phyloP scores from a whole-genome alignment of 352 stramenopile species.

The Globisporangium lucens region DNA sequence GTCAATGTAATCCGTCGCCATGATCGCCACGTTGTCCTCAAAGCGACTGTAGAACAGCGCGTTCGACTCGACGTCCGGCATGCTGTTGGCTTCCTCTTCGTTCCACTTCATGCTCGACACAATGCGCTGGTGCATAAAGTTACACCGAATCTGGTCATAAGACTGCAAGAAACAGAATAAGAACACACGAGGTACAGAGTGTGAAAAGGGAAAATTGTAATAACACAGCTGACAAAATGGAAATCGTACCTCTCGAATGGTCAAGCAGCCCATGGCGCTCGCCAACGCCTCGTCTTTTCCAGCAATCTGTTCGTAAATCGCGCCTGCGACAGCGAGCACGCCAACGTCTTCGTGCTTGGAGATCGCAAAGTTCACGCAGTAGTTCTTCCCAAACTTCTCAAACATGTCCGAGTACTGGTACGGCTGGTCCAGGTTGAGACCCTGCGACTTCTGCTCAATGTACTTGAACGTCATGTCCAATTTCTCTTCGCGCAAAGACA shows the following conservation, averaged over 20 bases:
- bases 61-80: conserved; percentile 75
- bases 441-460: conserved; percentile 66
- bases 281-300: conserved; percentile 58
- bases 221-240: too few species aligned
- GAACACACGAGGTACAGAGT: too few species aligned
- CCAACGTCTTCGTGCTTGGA: conserved; percentile 68
- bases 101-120: conserved; percentile 73
- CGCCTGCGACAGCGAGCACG: conserved; percentile 57
- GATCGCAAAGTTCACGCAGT: conserved; percentile 73
- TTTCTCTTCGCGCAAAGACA: conserved; percentile 68
- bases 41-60: conserved; percentile 64
- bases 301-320: conserved; percentile 71
- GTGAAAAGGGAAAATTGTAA: too few species aligned
- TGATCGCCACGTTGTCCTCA: conserved; percentile 55
- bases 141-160: conserved; percentile 75
- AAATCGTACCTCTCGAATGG: conserved; percentile 38
- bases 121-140: conserved; percentile 80
- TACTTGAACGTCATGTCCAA: conserved; percentile 78
- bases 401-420: conserved; percentile 80
- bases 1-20: conserved; percentile 77
- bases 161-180: conserved; percentile 14
- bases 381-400: conserved; percentile 80
- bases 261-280: conserved; percentile 54
- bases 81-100: conserved; percentile 32
- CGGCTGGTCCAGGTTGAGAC: conserved; percentile 50